A percentile compares a stretch with the other conserved stretches of the same genome.
These are phyloP conservation scores for Ascomycota sp. DNA, from an alignment of 2,329 filamentous ascomycete species.

Conservation along the genomic window DNA sequence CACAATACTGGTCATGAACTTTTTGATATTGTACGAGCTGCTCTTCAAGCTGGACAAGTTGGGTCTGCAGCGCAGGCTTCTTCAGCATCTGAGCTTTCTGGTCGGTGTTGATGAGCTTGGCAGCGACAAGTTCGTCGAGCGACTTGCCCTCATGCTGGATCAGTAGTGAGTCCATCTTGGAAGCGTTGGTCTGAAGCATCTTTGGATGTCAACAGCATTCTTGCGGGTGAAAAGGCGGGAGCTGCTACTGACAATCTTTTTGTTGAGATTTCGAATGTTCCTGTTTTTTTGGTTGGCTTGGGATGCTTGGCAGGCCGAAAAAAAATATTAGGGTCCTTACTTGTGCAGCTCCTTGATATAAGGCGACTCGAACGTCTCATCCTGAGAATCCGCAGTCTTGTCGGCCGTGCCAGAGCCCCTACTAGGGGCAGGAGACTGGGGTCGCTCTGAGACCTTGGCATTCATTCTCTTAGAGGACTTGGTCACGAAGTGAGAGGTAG, in stretches of 20 bases:
- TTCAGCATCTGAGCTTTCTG: slow-evolving; percentile 60
- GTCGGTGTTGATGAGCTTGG: slow-evolving; percentile 60
- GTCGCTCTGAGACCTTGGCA: slow-evolving; percentile 27
- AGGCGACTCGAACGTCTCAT: slow-evolving; percentile 47
- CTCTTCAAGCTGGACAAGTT: slow-evolving; percentile 51
- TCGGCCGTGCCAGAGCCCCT: slow-evolving; percentile 23
- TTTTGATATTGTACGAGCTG: slow-evolving; percentile 57
- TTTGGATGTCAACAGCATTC: neutral
- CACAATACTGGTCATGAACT: slow-evolving; percentile 51
- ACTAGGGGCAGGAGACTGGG: slow-evolving; percentile 33
- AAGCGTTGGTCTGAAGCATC: slow-evolving; percentile 38
- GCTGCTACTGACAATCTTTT: slow-evolving; percentile 60
- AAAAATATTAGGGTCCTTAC: slow-evolving; percentile 27
- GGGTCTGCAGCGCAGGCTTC: slow-evolving; percentile 50
- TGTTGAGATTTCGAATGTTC: slow-evolving; percentile 77
- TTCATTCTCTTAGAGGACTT: slow-evolving; percentile 52
- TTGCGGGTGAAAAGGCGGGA: neutral
- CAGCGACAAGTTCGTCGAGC: slow-evolving; percentile 50
- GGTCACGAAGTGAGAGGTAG: slow-evolving; percentile 37
- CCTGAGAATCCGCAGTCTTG: slow-evolving; percentile 32
- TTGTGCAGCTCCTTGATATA: slow-evolving; percentile 83
- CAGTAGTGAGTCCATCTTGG: slow-evolving; percentile 51
- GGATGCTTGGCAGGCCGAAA: neutral
- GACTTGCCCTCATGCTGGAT: slow-evolving; percentile 48
- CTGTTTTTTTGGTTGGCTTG: slow-evolving; percentile 21